Conservation (phyloP, 257 asterid species). For the Primulina huaijiensis region DNA sequence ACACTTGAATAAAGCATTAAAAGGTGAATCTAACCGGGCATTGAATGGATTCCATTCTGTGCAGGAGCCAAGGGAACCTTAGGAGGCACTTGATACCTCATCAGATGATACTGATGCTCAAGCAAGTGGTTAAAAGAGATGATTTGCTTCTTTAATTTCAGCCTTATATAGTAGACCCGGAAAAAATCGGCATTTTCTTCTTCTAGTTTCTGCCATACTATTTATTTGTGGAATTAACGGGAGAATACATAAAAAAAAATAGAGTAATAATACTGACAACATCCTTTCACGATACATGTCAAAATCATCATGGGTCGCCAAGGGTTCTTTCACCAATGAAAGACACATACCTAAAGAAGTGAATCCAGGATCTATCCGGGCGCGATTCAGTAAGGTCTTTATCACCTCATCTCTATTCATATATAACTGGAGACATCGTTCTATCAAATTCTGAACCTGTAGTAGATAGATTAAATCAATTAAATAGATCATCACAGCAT, state of each 20-base stretch:
- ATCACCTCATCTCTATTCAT: constrained; percentile 95
- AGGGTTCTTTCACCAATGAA: neutral
- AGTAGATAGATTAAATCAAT: constrained; percentile 28
- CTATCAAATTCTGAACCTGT: constrained; percentile 93
- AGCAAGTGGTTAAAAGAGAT: constrained; percentile 84
- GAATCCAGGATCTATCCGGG: constrained; percentile 97
- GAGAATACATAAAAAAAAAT: constrained; percentile 1
- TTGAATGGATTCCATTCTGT: constrained; percentile 41
- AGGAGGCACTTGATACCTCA: constrained; percentile 74
- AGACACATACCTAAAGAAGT: constrained; percentile 73
- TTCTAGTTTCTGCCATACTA: constrained; percentile 98
- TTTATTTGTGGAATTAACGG: constrained; percentile 29
- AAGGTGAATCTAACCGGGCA: constrained; percentile 65
- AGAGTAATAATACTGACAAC: neutral
- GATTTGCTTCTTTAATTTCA: constrained; percentile 91
- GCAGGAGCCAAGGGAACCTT: constrained; percentile 82
- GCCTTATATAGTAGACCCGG: constrained; percentile 89
- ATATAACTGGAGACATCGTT: constrained; percentile 86
- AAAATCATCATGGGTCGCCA: neutral
- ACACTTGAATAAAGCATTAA: constrained; percentile 3
- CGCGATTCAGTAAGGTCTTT: constrained; percentile 85
- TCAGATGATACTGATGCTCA: constrained; percentile 75
- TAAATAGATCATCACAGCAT: constrained; percentile 2
- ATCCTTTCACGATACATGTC: constrained; percentile 7
- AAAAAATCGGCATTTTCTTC: constrained; percentile 94